Base-by-base conservation (phyloP, 345 rosid species). In the Populus euphratica region DNA sequence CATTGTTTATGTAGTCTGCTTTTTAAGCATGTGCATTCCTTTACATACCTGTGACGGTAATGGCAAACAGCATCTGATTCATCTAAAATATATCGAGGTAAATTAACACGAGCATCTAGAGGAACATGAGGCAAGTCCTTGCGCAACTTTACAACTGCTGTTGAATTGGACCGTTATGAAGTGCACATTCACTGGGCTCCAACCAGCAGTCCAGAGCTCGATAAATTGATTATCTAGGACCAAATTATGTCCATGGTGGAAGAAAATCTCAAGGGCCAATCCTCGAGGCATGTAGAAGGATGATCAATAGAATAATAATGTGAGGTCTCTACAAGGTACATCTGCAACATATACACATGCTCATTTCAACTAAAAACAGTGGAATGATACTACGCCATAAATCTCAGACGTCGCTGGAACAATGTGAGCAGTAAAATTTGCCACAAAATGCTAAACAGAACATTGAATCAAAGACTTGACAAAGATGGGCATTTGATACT, bases 131-230 rank as follows among this genome's bases (percentile, higher is more conserved):
- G 39, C 79, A 93, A 84, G 76, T 93, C 91, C 88, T 86, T 76
- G 7, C 95, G 96, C 75, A 96, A 90, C 82, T 93, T 96, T 59
- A 97, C 98, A 41, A 93, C 97, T 47, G 99, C 98, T 20, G 96
- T 93, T 83, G 99, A 96, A 82, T 93, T 92, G 62, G 97, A 90
- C 39, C 44, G 18, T 39, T 31, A 68, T 13, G 23, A 12, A 47
- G 61, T 35, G 54, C n/a, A 65, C 25, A 18, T 47, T 7, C 8
- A 43, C 27, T 49, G 27, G 70, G 14, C 36, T 54, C 62, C 62
- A 56, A 67, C 70, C 39, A 14, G n/a, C 39, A 35, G 70, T 56
- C 63, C 29, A 8, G 27, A 56, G 23, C 21, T 25, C 12, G 23
- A 56, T 56, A 56, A 8, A n/a, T 25, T 68, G 21, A 64, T 5